Evolutionary conservation across 2,329 filamentous ascomycete species (phyloP), one percentile per base, ranked within the genome.

Genomic region (Aspergillus tanneri): DNA sequence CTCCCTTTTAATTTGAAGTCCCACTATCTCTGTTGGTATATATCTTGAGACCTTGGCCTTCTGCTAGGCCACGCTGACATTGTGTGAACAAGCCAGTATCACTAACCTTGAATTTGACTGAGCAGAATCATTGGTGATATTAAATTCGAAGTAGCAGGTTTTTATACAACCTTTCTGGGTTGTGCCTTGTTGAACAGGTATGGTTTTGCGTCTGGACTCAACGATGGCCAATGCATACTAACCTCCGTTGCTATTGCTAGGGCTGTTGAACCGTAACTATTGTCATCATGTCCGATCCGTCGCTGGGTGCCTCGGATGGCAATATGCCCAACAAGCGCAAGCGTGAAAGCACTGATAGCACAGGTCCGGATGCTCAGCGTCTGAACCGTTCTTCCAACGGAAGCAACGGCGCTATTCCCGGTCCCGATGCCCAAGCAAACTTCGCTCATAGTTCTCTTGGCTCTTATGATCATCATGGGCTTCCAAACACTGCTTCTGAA

Each of bases 301-400:
- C 63, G 21, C 58, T 72, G 57, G 65, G 62, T 44, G 58, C 63
- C 48, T 58, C 68, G 23, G 69, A 72, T 54, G 59, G 60, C 47
- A 62, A 59, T 47, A 51, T 56, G 47, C 41, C 59, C 10, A 58
- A 69, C 55, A 73, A 73, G 57, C 64, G 71, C 45, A 73, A 73
- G 60, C 70, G 71, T 34, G 68, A 71, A 24, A 62, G 59, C 50
- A 66, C 62, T 24, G 68, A 72, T 41, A 69, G 67, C 47, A 49
- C 66, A 37, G 71, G 70, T 9, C 65, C 67, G 36, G 71, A 73
- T 46, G 49, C 61, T 28, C 70, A 72, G 55, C 70, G 71, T 24
- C 42, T 72, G 43, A 70, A 70, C 43, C 66, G 69, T 44, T 69
- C 69, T 28, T 69, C 69, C 22, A 67, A 71, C 49, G 67, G 64